These are phyloP conservation scores for Abelmoschus esculentus DNA, from an alignment of 345 rosid genomes.

Conservation along the genomic window DNA sequence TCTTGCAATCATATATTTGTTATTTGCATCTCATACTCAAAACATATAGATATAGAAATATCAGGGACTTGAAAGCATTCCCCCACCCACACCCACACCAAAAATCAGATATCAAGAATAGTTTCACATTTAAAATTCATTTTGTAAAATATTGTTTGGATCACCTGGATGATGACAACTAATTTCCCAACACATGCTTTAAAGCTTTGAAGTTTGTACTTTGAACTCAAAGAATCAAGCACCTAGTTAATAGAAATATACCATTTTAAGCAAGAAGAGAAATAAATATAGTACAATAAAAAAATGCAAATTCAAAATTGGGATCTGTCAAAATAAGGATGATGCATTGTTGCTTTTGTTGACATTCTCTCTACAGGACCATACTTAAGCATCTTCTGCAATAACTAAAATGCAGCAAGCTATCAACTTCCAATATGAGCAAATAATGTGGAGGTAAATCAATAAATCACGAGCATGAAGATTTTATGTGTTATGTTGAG, in stretches of 20 bases:
- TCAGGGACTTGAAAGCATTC: no score
- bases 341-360: conserved; percentile 83
- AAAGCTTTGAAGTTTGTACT: background rate
- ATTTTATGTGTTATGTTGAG: background rate
- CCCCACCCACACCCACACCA: no score
- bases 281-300: background rate
- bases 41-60: no score
- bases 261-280: background rate
- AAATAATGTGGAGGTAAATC: background rate
- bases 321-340: conserved; percentile 84
- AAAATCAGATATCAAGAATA: background rate
- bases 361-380: conserved; percentile 83
- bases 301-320: conserved; percentile 47
- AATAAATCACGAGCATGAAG: background rate
- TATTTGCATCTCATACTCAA: no score
- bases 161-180: conserved; percentile 16
- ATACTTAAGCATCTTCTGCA: conserved; percentile 75
- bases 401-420: conserved; percentile 8
- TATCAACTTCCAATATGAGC: background rate
- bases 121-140: background rate
- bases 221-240: background rate
- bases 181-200: background rate
- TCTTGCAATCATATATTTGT: no score
- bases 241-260: background rate
- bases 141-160: background rate